phyloP scores from a whole-genome alignment of 345 rosid species.

The Limnanthes douglasii region DNA sequence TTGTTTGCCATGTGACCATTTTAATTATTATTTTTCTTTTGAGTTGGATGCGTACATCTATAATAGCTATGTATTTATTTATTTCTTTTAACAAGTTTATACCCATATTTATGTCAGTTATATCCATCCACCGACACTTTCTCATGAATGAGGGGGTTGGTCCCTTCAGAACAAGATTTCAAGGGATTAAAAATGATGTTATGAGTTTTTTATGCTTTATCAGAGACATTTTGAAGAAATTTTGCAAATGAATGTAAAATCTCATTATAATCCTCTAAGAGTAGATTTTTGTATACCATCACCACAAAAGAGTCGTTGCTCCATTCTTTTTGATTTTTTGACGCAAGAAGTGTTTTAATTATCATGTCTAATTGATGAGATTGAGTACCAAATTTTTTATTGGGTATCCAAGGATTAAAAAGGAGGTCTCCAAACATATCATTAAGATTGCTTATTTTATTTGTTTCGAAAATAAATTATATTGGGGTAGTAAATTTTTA shows the following conservation, averaged over 20 bases:
- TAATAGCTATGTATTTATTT: constrained; percentile 87
- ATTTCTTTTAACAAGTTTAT: constrained; percentile 83
- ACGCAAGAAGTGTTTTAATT: constrained; percentile 12
- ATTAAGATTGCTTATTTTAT: too few species aligned
- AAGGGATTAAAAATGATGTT: constrained; percentile 13
- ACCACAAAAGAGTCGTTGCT: constrained; percentile 8
- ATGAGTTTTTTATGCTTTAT: constrained; percentile 17
- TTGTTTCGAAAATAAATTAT: too few species aligned
- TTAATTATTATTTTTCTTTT: constrained; percentile 76
- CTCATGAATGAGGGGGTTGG: constrained; percentile 42
- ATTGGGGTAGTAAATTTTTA: too few species aligned
- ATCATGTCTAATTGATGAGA: constrained; percentile 11
- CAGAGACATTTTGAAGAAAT: constrained; percentile 12
- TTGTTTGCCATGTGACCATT: constrained; percentile 52
- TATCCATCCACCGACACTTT: constrained; percentile 73
- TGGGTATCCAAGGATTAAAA: too few species aligned
- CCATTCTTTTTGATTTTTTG: constrained; percentile 17
- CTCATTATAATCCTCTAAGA: constrained; percentile 9
- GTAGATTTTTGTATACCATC: constrained; percentile 12
- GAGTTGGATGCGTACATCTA: constrained; percentile 74
- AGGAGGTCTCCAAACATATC: too few species aligned
- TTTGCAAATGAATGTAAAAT: constrained; percentile 20
- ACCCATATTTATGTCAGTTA: constrained; percentile 95
- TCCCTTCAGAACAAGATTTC: constrained; percentile 35
- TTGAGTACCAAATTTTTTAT: constrained; percentile 12